Percentiles rank a stretch among this genome's conserved stretches.
Conservation (phyloP, 345 rosid genomes). For the Eucalyptus virginea region DNA sequence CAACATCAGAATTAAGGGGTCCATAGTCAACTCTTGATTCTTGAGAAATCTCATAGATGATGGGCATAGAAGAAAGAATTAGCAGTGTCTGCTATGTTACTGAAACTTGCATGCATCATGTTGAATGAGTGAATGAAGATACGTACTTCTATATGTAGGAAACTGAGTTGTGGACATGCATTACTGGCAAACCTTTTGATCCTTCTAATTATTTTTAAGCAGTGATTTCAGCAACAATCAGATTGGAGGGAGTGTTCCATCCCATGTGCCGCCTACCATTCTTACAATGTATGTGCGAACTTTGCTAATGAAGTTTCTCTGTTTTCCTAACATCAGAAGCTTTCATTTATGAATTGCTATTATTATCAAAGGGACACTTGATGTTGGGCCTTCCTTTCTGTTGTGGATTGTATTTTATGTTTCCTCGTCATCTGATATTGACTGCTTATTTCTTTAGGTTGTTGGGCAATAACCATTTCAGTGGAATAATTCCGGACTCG, state of each 20-base stretch:
- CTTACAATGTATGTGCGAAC: slow-evolving; percentile 37
- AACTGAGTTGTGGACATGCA: neutral
- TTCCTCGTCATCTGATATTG: neutral
- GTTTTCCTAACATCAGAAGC: neutral
- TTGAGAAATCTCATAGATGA: neutral
- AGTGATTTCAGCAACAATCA: slow-evolving; percentile 87
- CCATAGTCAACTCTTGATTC: neutral
- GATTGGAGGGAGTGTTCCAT: slow-evolving; percentile 75
- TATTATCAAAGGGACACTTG: neutral
- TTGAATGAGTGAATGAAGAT: neutral
- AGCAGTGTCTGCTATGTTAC: neutral
- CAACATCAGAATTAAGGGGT: neutral
- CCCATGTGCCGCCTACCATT: slow-evolving; percentile 54
- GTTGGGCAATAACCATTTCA: slow-evolving; percentile 52
- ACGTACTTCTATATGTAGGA: neutral
- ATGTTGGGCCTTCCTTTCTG: neutral
- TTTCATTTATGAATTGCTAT: neutral
- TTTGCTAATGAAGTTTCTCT: neutral
- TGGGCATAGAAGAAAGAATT: neutral
- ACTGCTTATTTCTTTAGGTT: slow-evolving; percentile 27
- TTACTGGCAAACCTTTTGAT: neutral
- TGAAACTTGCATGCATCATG: neutral
- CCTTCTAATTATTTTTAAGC: slow-evolving; percentile 5
- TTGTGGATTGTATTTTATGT: neutral
- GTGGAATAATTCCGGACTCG: slow-evolving; percentile 62